These are phyloP conservation scores for Aspergillus awamori DNA, from an alignment of 2,329 filamentous ascomycete species.

Conservation along the genomic window DNA sequence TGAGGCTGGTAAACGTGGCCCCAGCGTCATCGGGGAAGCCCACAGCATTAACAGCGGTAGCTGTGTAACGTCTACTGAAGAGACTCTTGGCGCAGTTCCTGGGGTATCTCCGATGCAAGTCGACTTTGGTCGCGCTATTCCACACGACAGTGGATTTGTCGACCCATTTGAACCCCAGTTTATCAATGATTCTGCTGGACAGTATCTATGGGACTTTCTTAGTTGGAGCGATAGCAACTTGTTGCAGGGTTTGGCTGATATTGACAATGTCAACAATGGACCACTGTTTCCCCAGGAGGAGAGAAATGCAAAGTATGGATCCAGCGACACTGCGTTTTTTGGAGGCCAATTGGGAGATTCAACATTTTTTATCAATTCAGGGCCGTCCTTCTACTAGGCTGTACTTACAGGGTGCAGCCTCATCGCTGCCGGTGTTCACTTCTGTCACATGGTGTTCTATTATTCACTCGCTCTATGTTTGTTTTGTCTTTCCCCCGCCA, in stretches of 20 bases:
- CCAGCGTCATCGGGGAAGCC: conserved; percentile 20
- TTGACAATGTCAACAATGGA: conserved; percentile 27
- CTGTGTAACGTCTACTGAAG: conserved; percentile 24
- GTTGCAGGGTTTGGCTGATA: conserved; percentile 34
- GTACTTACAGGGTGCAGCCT: not conserved
- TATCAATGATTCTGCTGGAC: conserved; percentile 33
- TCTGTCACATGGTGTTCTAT: not conserved
- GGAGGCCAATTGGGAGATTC: conserved; percentile 29
- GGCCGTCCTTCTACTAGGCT: conserved; percentile 28
- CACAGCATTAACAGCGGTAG: conserved; percentile 15
- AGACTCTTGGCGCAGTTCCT: conserved; percentile 8
- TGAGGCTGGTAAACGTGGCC: conserved; percentile 53
- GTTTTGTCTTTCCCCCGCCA: not conserved
- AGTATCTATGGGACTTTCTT: conserved; percentile 43
- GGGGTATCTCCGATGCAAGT: conserved; percentile 14
- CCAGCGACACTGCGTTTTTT: conserved; percentile 23
- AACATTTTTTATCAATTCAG: conserved; percentile 29
- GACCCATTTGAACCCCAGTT: conserved; percentile 30
- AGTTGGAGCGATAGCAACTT: conserved; percentile 42
- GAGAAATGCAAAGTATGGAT: conserved; percentile 28
- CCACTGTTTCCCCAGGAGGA: conserved; percentile 33
- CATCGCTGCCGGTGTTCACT: not conserved
- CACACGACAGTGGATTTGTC: conserved; percentile 26
- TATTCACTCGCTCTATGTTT: not conserved
- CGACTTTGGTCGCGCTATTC: conserved; percentile 22